A percentile compares a stretch with the other conserved stretches of the same genome.
phyloP scores from a whole-genome alignment of 352 stramenopile species.

The Phytophthora ramorum region DNA sequence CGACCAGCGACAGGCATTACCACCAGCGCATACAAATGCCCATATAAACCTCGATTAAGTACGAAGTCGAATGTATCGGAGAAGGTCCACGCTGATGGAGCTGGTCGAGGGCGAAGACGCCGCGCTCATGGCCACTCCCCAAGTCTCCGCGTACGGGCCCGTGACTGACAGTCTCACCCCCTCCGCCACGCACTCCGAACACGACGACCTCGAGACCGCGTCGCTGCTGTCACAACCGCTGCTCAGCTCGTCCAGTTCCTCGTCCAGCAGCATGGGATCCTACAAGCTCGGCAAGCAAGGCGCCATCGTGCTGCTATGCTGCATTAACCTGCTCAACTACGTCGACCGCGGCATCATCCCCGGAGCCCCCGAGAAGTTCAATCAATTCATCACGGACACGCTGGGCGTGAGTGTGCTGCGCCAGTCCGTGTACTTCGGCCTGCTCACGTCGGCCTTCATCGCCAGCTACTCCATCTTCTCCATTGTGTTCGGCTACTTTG shows the following conservation, averaged over 20 bases:
- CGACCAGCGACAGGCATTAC: constrained; percentile 27
- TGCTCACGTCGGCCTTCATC: constrained; percentile 95
- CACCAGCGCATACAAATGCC: constrained; percentile 13
- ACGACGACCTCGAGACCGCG: constrained; percentile 29
- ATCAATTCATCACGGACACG: constrained; percentile 91
- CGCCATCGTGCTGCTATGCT: constrained; percentile 84
- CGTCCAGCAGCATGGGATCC: constrained; percentile 9
- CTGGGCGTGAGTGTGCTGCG: constrained; percentile 63
- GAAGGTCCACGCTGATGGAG: constrained; percentile 16
- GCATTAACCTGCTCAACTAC: constrained; percentile 95
- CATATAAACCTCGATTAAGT: constrained; percentile 16
- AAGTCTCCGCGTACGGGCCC: constrained; percentile 28
- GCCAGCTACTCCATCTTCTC: constrained; percentile 93
- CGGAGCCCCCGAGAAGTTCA: constrained; percentile 92
- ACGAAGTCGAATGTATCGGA: constrained; percentile 24
- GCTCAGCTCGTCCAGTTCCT: constrained; percentile 7
- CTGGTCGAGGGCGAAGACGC: constrained; percentile 18
- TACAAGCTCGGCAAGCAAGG: constrained; percentile 52
- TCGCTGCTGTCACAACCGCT: constrained; percentile 39
- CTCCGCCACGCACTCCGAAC: constrained; percentile 17
- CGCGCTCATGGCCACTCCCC: constrained; percentile 29
- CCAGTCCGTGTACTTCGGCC: constrained; percentile 84
- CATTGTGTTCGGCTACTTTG: constrained; percentile 92
- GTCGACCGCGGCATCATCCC: constrained; percentile 96
- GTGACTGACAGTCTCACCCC: constrained; percentile 1